Conservation (phyloP, 352 stramenopile species). For the Phytophthora fragariaefolia region DNA sequence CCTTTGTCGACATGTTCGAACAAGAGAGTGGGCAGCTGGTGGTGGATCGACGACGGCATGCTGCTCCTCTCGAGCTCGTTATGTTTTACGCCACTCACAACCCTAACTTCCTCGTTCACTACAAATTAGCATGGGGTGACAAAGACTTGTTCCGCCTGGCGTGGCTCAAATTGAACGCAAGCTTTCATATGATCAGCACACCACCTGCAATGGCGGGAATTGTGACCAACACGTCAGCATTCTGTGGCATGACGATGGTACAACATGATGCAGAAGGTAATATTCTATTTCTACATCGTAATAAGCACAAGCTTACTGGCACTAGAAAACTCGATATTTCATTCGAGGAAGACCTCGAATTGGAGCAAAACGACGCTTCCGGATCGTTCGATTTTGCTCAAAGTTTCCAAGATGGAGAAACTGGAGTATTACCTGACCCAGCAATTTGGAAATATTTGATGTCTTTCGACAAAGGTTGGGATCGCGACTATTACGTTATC, state of each 20-base stretch:
- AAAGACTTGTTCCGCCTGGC: constrained; percentile 72
- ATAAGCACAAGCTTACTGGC: constrained; percentile 50
- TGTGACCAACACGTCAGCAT: constrained; percentile 34
- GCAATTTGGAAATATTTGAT: constrained; percentile 68
- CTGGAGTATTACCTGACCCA: constrained; percentile 35
- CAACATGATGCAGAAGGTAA: constrained; percentile 42
- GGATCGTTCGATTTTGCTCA: background rate
- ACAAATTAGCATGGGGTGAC: constrained; percentile 56
- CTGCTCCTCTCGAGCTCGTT: constrained; percentile 37
- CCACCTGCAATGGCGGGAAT: constrained; percentile 49
- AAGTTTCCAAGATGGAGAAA: too few relatives aligned
- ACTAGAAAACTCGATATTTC: background rate
- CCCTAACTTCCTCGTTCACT: constrained; percentile 43
- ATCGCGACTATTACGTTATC: constrained; percentile 48
- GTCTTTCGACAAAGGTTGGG: constrained; percentile 52
- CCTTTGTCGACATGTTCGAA: constrained; percentile 69
- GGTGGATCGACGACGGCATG: constrained; percentile 44
- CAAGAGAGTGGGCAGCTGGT: constrained; percentile 69
- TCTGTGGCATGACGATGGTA: constrained; percentile 66
- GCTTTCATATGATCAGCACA: constrained; percentile 62
- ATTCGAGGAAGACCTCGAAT: background rate
- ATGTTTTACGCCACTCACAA: constrained; percentile 53
- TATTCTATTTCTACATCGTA: constrained; percentile 62
- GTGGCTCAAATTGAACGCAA: constrained; percentile 51
- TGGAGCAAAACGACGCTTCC: background rate